Base-by-base conservation (phyloP, 1,284 basidiomycete species). In the Earliella scabrosa region DNA sequence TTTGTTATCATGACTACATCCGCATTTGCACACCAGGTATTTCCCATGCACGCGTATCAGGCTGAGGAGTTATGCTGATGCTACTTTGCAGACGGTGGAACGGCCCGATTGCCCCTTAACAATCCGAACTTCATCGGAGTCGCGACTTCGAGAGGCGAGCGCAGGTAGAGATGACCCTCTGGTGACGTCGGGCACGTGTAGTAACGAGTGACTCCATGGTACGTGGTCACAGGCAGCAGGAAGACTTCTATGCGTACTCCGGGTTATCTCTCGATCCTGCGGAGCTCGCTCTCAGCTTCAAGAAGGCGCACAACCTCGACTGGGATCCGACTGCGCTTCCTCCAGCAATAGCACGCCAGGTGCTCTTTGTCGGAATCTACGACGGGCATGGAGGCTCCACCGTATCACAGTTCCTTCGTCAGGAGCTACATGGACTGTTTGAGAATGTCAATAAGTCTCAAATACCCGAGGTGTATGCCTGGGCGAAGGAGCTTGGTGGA, bases 331-430 rank as follows among this genome's bases (percentile, higher is more conserved):
- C 76, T n/a, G 70, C 69, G 18, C 76, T 84, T 5, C 82, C 80
- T n/a, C 79, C 85, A 40, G 70, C 77, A 0, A 75, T 91, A 34
- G 79, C 88, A 4, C 74, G 83, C n/a, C 93, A 96, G 71, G 88
- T 88, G 5, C 80, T 92, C 3, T 93, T 90, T 63, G 86, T 94
- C 39, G 94, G 93, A 16, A 88, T 97, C 53, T 97, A 93, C 71
- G 94, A 96, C 58, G 94, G 94, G 6, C 69, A 73, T 53, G 70
- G 71, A 4, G 67, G 67, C 18, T 75, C 74, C 14, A 74, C 74
- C 5, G 74, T 75, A 20, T 74, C 75, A 0, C 71, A 75, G 45
- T 76, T 71, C 62, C 79, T 95, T n/a, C 84, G 87, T 23, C 85
- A 92, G 62, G 86, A 95, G 65, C 75, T 97, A 7, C 91, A 93